Conservation (phyloP, 2,329 filamentous ascomycete genomes). For the Pseudopyricularia cyperi region DNA sequence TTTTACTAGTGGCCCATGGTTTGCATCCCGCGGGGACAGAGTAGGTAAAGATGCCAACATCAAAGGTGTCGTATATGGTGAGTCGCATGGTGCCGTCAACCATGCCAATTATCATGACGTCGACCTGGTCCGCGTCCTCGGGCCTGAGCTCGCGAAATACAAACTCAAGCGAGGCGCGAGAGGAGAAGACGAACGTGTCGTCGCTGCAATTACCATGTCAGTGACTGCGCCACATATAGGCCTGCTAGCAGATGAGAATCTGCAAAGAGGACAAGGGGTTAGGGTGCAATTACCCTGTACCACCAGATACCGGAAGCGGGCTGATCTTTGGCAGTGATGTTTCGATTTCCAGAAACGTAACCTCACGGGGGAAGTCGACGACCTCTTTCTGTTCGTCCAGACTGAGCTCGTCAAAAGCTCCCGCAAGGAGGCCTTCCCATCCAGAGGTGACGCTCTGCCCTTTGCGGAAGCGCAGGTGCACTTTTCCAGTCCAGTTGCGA, state of each 20-base stretch:
- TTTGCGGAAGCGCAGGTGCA: not conserved
- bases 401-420: not conserved
- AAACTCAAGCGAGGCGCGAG: slow-evolving; percentile 54
- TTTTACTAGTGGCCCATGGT: slow-evolving; percentile 10
- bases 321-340: slow-evolving; percentile 65
- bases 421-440: not conserved
- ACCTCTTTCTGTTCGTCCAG: slow-evolving; percentile 10
- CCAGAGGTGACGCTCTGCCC: not conserved
- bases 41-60: slow-evolving; percentile 54
- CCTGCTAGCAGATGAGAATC: not conserved
- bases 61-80: slow-evolving; percentile 75
- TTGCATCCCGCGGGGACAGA: slow-evolving; percentile 18
- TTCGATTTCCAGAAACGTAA: slow-evolving; percentile 66
- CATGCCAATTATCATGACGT: slow-evolving; percentile 65
- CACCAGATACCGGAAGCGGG: slow-evolving; percentile 50
- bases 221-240: not conserved
- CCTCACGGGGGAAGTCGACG: slow-evolving; percentile 54
- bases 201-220: slow-evolving; percentile 25
- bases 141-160: slow-evolving; percentile 51
- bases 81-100: slow-evolving; percentile 60
- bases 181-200: slow-evolving; percentile 52
- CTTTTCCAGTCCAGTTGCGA: slow-evolving; percentile 26
- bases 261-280: not conserved
- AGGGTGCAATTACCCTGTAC: slow-evolving; percentile 40
- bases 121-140: slow-evolving; percentile 59